Percentiles rank a stretch among this genome's conserved stretches.
Evolutionary conservation across 192 early-diverging fungal genomes (phyloP).

Genomic region (Linnemannia exigua): DNA sequence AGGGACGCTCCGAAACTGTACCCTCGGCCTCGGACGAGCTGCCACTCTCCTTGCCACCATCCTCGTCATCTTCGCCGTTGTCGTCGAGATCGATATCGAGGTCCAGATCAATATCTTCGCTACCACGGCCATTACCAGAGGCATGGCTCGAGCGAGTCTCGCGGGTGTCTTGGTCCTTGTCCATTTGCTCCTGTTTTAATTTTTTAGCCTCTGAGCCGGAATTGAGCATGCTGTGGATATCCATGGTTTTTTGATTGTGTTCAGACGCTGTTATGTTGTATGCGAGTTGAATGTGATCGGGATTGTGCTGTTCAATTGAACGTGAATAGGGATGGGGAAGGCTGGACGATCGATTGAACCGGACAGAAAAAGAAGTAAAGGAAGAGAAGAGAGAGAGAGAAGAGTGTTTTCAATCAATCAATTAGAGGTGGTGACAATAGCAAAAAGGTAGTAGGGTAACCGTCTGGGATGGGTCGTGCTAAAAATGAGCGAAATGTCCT

Average conservation of each 20-base stretch:
- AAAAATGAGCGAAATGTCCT: neutral
- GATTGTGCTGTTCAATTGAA: neutral
- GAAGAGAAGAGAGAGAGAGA: neutral
- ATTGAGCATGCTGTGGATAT: conserved; percentile 56
- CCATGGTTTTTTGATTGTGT: conserved; percentile 16
- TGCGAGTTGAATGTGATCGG: neutral
- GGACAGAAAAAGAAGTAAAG: neutral
- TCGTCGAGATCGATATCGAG: conserved; percentile 35
- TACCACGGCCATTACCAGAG: neutral
- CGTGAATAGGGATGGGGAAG: neutral
- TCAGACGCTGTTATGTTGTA: neutral
- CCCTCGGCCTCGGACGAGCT: conserved; percentile 54
- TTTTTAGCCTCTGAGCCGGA: conserved; percentile 49
- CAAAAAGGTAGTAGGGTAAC: neutral
- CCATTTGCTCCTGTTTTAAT: conserved; percentile 16
- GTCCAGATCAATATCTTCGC: conserved; percentile 39
- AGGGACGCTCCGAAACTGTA: conserved; percentile 59
- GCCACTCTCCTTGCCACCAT: conserved; percentile 38
- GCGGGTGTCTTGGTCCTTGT: neutral
- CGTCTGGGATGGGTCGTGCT: neutral
- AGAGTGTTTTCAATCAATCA: neutral
- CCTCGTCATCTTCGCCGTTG: conserved; percentile 27
- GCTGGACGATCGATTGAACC: conserved; percentile 10
- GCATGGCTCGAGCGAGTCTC: neutral
- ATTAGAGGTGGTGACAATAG: neutral